Evolutionary conservation across 768 basidiomycete genomes (phyloP).

Genomic region (Roridomyces roridus): DNA sequence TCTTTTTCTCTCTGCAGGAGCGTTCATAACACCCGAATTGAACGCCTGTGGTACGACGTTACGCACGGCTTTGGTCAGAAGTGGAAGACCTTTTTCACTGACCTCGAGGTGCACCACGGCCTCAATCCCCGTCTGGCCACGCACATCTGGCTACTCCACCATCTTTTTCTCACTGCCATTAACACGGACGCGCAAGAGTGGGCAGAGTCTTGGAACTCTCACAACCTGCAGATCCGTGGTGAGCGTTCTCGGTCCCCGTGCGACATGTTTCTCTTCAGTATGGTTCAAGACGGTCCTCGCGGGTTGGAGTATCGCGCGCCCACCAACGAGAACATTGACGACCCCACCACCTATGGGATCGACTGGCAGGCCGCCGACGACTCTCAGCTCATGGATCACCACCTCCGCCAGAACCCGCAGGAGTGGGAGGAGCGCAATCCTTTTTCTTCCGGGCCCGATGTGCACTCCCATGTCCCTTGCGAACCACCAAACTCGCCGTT

Average conservation of each 20-base stretch:
- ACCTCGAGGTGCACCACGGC: slow-evolving; percentile 29
- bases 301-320: slow-evolving; percentile 8
- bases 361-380: slow-evolving; percentile 17
- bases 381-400: slow-evolving; percentile 2
- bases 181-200: slow-evolving; percentile 31
- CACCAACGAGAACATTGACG: background rate
- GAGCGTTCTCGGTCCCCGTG: slow-evolving; percentile 13
- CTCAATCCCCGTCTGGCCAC: slow-evolving; percentile 20
- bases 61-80: slow-evolving; percentile 32
- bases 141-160: slow-evolving; percentile 38
- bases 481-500: background rate
- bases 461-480: background rate
- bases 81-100: slow-evolving; percentile 36
- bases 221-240: slow-evolving; percentile 15
- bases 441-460: background rate
- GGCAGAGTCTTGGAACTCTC: slow-evolving; percentile 34
- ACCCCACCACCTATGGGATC: slow-evolving; percentile 11
- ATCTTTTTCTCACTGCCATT: slow-evolving; percentile 31
- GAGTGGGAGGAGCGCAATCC: slow-evolving; percentile 6
- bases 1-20: slow-evolving; percentile 3
- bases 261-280: slow-evolving; percentile 26
- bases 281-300: slow-evolving; percentile 16
- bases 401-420: slow-evolving; percentile 7
- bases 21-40: slow-evolving; percentile 22
- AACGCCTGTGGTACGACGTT: slow-evolving; percentile 36